Percentiles rank a stretch among this genome's conserved stretches.
phyloP scores from a whole-genome alignment of 176 grass and related monocot species.

The Areca catechu region DNA sequence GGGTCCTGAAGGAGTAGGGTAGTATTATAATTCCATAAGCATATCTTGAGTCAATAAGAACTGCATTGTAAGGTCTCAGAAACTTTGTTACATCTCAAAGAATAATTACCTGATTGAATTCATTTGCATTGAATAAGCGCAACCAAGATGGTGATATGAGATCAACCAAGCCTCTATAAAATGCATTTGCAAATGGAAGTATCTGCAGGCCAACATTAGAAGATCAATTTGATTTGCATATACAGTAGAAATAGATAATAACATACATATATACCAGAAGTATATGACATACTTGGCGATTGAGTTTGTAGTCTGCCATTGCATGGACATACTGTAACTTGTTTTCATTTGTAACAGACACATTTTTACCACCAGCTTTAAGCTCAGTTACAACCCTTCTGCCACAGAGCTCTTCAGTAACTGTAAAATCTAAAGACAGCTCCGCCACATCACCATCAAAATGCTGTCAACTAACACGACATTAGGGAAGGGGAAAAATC shows the following conservation, averaged over 20 bases:
- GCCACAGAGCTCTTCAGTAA: slow-evolving; percentile 76
- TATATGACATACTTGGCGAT: slow-evolving; percentile 50
- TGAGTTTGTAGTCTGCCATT: slow-evolving; percentile 96
- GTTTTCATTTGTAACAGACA: slow-evolving; percentile 82
- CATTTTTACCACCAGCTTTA: slow-evolving; percentile 85
- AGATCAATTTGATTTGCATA: not conserved
- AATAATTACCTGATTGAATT: slow-evolving; percentile 90
- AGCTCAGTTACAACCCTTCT: slow-evolving; percentile 85
- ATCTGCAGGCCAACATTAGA: slow-evolving; percentile 40
- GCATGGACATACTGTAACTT: slow-evolving; percentile 96
- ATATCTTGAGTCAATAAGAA: not conserved
- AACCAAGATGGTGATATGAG: slow-evolving; percentile 88
- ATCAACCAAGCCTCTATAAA: slow-evolving; percentile 86
- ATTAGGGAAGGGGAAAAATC: too few relatives aligned
- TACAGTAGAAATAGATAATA: not conserved
- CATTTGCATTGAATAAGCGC: slow-evolving; percentile 97
- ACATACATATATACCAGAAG: too few relatives aligned
- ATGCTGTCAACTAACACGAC: slow-evolving; percentile 39
- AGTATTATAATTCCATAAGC: not conserved
- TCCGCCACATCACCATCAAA: slow-evolving; percentile 80
- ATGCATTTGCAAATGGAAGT: slow-evolving; percentile 92
- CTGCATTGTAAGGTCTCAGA: not conserved
- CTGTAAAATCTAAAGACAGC: slow-evolving; percentile 91
- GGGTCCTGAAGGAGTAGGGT: not conserved
- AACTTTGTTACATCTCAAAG: not conserved